Percentiles rank a stretch among this genome's conserved stretches.
phyloP scores from a whole-genome alignment of 108 stramenopile species.

The Cylindrotheca fusiformis region DNA sequence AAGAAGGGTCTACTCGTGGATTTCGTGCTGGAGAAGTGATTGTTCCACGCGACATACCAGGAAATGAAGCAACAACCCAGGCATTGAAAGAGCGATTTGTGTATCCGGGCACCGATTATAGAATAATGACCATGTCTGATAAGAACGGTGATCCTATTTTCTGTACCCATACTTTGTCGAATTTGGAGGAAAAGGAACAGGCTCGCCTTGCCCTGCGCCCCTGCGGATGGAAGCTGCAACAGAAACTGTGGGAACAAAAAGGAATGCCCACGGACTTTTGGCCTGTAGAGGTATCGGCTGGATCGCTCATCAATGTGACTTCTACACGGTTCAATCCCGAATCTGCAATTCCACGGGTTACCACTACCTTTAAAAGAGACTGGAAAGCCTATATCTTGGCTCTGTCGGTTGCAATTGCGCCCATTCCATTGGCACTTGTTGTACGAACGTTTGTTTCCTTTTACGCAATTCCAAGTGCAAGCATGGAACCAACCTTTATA shows the following conservation, averaged over 20 bases:
- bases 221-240: slow-evolving; percentile 52
- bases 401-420: slow-evolving; percentile 39
- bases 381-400: slow-evolving; percentile 25
- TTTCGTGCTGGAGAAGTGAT: slow-evolving; percentile 58
- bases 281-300: slow-evolving; percentile 45
- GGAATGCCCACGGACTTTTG: slow-evolving; percentile 35
- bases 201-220: slow-evolving; percentile 44
- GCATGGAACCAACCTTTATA: slow-evolving; percentile 61
- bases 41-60: slow-evolving; percentile 32
- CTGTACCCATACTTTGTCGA: slow-evolving; percentile 26
- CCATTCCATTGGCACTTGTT: slow-evolving; percentile 31
- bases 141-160: slow-evolving; percentile 39
- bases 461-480: slow-evolving; percentile 51
- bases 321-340: slow-evolving; percentile 40
- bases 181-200: slow-evolving; percentile 17
- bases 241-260: slow-evolving; percentile 36
- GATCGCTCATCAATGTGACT: slow-evolving; percentile 23
- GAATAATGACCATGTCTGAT: slow-evolving; percentile 56
- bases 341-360: slow-evolving; percentile 35
- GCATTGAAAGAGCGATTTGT: slow-evolving; percentile 30
- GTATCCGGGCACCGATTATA: slow-evolving; percentile 44
- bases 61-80: slow-evolving; percentile 3
- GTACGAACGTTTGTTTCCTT: slow-evolving; percentile 37
- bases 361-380: slow-evolving; percentile 48
- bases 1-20: slow-evolving; percentile 16